phyloP scores from a whole-genome alignment of 257 asterid genomes.

The Perilla frutescens region DNA sequence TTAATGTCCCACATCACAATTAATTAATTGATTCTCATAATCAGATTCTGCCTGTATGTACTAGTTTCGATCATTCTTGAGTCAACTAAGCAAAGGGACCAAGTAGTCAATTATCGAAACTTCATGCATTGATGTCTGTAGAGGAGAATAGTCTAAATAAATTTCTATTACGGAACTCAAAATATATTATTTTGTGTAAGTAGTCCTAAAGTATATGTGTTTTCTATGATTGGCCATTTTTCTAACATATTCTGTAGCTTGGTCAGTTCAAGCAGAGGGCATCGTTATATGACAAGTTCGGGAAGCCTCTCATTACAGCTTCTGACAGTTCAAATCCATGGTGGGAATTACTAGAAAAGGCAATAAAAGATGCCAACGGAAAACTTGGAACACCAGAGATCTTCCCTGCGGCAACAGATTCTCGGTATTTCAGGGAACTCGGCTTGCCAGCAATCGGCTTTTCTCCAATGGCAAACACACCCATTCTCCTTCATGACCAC shows the following conservation, averaged over 20 bases:
- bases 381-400: slow-evolving; percentile 81
- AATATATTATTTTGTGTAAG: slow-evolving; percentile 9
- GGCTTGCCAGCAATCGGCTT: slow-evolving; percentile 95
- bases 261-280: slow-evolving; percentile 80
- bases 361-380: slow-evolving; percentile 67
- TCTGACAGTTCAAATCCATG: slow-evolving; percentile 82
- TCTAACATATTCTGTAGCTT: slow-evolving; percentile 45
- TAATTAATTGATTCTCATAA: no score
- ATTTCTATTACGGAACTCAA: not conserved
- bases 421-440: slow-evolving; percentile 74
- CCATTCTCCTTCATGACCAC: slow-evolving; percentile 95
- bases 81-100: not conserved
- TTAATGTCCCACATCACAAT: no score
- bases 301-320: slow-evolving; percentile 73
- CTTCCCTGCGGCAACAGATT: slow-evolving; percentile 94
- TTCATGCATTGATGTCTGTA: not conserved
- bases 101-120: not conserved
- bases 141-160: not conserved
- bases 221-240: slow-evolving; percentile 27
- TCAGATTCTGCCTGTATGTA: slow-evolving; percentile 6
- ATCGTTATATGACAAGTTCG: slow-evolving; percentile 55
- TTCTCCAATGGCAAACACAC: slow-evolving; percentile 98
- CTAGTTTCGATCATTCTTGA: slow-evolving; percentile 26
- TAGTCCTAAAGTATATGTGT: not conserved
- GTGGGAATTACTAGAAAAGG: slow-evolving; percentile 81